Percentiles rank a stretch among this genome's conserved stretches.
Conservation (phyloP, 2,329 filamentous ascomycete genomes). For the Paecilomyces sp. region DNA sequence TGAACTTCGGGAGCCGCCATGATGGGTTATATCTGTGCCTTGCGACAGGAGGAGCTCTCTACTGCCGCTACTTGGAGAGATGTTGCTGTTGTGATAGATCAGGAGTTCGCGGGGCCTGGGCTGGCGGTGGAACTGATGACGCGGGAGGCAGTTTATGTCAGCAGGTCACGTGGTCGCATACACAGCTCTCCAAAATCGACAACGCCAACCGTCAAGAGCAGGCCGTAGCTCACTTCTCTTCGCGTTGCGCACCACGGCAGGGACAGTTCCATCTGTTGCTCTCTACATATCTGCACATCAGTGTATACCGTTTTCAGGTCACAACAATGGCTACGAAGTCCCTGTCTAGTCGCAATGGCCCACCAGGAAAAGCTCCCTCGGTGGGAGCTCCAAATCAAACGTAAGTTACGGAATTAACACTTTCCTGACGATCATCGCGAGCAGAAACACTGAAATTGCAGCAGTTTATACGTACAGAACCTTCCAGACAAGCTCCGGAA, state of each 20-base stretch:
- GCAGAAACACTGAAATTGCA: slow-evolving; percentile 13
- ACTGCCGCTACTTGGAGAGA: slow-evolving; percentile 59
- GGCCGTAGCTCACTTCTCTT: neutral
- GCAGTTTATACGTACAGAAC: slow-evolving; percentile 81
- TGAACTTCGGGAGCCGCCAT: slow-evolving; percentile 90
- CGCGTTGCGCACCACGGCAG: neutral
- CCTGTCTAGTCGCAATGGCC: slow-evolving; percentile 34
- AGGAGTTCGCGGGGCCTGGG: neutral
- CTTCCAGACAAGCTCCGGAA: slow-evolving; percentile 88
- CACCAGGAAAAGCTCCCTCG: slow-evolving; percentile 22
- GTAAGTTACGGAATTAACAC: slow-evolving; percentile 40
- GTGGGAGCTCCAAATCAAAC: slow-evolving; percentile 68
- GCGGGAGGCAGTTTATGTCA: neutral
- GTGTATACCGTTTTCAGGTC: neutral
- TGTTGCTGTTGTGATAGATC: slow-evolving; percentile 2
- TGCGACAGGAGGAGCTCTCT: slow-evolving; percentile 94
- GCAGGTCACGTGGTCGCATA: neutral
- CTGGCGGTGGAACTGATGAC: neutral
- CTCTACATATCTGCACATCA: neutral
- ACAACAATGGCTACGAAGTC: slow-evolving; percentile 31
- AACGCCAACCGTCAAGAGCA: neutral
- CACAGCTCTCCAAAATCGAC: neutral
- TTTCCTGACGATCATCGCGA: slow-evolving; percentile 3
- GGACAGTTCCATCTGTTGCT: neutral
- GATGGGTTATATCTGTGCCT: slow-evolving; percentile 21